A percentile compares a stretch with the other conserved stretches of the same genome.
Evolutionary conservation across 2,329 filamentous ascomycete species (phyloP).

Genomic region (Mollisiaceae sp.): DNA sequence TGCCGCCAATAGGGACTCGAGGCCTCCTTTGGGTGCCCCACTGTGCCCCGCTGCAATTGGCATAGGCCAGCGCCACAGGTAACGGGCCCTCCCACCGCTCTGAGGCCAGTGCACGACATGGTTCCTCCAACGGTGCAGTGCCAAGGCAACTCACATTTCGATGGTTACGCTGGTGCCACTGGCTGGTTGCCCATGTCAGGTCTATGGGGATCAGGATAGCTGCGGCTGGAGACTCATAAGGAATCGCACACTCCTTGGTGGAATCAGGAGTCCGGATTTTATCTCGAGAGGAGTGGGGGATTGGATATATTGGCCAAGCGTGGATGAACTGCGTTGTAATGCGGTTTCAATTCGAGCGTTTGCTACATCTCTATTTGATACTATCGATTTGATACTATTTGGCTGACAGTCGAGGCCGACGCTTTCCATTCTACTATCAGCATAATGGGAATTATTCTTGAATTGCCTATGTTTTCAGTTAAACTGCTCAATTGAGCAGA

Average conservation of each 20-base stretch:
- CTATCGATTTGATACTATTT: too few relatives aligned
- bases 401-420: not conserved
- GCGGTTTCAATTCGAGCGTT: not conserved
- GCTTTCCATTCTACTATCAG: not conserved
- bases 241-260: not conserved
- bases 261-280: not conserved
- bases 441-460: not conserved
- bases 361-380: conserved; percentile 3
- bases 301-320: not conserved
- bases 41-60: not conserved
- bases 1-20: not conserved
- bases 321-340: conserved; percentile 5
- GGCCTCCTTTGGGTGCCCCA: not conserved
- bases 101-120: not conserved
- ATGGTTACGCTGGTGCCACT: not conserved
- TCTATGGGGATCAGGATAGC: not conserved
- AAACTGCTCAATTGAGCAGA: not conserved
- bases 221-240: not conserved
- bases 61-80: too few relatives aligned
- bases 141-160: not conserved
- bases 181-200: conserved; percentile 1
- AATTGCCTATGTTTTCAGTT: not conserved
- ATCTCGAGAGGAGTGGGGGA: not conserved
- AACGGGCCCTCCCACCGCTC: not conserved
- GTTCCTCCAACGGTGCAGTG: too few relatives aligned